phyloP scores from a whole-genome alignment of 2,329 filamentous ascomycete species.

The Metarhizium humberi region DNA sequence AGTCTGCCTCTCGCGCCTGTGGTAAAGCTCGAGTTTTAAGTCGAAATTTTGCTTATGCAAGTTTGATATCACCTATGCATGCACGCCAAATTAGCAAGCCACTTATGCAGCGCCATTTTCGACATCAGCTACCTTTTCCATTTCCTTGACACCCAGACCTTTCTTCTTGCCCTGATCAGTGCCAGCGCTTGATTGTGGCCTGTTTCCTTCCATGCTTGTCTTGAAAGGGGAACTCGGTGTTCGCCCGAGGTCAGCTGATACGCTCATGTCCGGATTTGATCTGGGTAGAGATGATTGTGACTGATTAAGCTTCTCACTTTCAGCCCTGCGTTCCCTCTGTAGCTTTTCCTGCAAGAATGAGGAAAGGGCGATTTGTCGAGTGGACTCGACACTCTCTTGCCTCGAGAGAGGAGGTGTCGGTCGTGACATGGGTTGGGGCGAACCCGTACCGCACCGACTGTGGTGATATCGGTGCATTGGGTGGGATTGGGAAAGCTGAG shows the following conservation, averaged over 20 bases:
- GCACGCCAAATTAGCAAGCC: not conserved
- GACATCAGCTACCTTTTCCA: conserved; percentile 47
- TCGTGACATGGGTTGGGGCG: conserved; percentile 28
- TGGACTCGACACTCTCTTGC: conserved; percentile 31
- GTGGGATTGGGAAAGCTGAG: conserved; percentile 24
- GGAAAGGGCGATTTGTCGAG: conserved; percentile 33
- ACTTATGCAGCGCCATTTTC: not conserved
- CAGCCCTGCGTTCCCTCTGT: conserved; percentile 39
- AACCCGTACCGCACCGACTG: conserved; percentile 22
- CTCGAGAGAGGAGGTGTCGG: conserved; percentile 32
- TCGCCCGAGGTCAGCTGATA: conserved; percentile 28
- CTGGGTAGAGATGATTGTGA: conserved; percentile 22
- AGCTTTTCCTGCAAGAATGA: conserved; percentile 46
- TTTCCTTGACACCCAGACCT: conserved; percentile 55
- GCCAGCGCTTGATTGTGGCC: conserved; percentile 33
- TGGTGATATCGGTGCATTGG: conserved; percentile 32
- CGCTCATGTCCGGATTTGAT: conserved; percentile 26
- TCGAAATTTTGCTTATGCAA: conserved; percentile 72
- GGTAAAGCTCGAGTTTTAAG: conserved; percentile 63
- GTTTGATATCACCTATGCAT: conserved; percentile 49
- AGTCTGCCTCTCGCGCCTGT: conserved; percentile 55
- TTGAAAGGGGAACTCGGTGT: conserved; percentile 31
- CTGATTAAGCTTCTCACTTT: conserved; percentile 32
- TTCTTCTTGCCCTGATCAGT: conserved; percentile 36
- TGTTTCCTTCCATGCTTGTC: conserved; percentile 22